These are phyloP conservation scores for Beta macrorhiza DNA, from an alignment of 179 eudicot genomes.

Conservation along the genomic window DNA sequence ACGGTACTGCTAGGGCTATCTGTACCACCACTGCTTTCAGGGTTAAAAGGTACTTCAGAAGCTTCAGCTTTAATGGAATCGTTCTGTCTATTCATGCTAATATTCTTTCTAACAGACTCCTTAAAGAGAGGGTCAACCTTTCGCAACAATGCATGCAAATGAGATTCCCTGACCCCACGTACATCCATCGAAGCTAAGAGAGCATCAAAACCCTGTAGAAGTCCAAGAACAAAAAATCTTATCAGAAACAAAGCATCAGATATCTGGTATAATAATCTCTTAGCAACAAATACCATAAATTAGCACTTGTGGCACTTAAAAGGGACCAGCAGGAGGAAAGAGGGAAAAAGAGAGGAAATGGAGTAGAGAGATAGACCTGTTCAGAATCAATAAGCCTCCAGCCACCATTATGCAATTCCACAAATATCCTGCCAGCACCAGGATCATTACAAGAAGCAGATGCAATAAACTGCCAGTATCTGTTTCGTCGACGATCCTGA, in stretches of 20 bases:
- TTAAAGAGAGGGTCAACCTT: conserved; percentile 64
- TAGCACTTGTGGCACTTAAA: not conserved
- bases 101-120: conserved; percentile 45
- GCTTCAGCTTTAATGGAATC: conserved; percentile 36
- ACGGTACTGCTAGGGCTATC: conserved; percentile 60
- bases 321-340: not conserved
- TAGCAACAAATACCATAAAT: not conserved
- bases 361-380: conserved; percentile 44
- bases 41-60: conserved; percentile 32
- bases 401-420: conserved; percentile 61
- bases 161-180: conserved; percentile 80
- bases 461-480: conserved; percentile 82
- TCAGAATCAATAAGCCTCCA: conserved; percentile 88
- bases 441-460: conserved; percentile 77
- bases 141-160: conserved; percentile 64
- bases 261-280: not conserved
- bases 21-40: conserved; percentile 29
- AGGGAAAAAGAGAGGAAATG: not conserved
- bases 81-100: conserved; percentile 10
- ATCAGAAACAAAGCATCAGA: not conserved
- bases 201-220: conserved; percentile 73
- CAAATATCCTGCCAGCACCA: conserved; percentile 79
- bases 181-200: conserved; percentile 71
- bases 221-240: not conserved
- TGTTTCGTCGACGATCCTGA: conserved; percentile 77